Base-by-base conservation (phyloP, 352 stramenopile genomes). In the Phytopythium kandeliae region DNA sequence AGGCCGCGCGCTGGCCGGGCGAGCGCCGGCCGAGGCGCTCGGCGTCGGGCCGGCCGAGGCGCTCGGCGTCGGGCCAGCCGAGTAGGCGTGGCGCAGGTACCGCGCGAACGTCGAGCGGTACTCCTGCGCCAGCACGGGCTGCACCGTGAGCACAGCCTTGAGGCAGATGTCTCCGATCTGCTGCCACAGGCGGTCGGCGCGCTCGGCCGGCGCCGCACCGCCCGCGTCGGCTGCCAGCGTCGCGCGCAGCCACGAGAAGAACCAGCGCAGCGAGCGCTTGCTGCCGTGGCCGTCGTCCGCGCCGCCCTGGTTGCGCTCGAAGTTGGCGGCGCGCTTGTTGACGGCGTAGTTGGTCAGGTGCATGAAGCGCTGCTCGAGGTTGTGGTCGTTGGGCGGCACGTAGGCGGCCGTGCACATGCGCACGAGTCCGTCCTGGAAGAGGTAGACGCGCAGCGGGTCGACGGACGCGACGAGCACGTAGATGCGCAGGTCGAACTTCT, bases 401-500 rank as follows among this genome's bases (percentile, higher is more conserved):
- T 97, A 97, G 57, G 93, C 75, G 8, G 84, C 72, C 4, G 86
- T 96, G 40, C 81, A 94, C 74, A 97, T 95, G 35, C 89, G 78
- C 28, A 94, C 88, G 36, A 97, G 65, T 8, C 90, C 90, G 51
- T 97, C 86, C 34, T 95, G 74, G 65, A 96, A 97, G 38, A 97
- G 62, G 62, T 97, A 97, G 10, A 95, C 79, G 12, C 86, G 75
- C 48, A 97, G 68, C 6, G 89, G 89, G 24, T 82, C 65, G 53
- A 86, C 86, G n/a, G 71, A 90, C 7, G 89, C 87, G 15, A 96
- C 65, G 6, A 97, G 69, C 25, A 97, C 78, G 69, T 97, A 97
- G 53, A 97, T 89, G 17, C 91, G 85, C 28, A 97, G 64, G 52
- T 97, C 91, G 65, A 97, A 97, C 69, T 97, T 97, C 53, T 95